These are phyloP conservation scores for Pythium scleroteichum DNA, from an alignment of 352 stramenopile genomes.

Conservation along the genomic window DNA sequence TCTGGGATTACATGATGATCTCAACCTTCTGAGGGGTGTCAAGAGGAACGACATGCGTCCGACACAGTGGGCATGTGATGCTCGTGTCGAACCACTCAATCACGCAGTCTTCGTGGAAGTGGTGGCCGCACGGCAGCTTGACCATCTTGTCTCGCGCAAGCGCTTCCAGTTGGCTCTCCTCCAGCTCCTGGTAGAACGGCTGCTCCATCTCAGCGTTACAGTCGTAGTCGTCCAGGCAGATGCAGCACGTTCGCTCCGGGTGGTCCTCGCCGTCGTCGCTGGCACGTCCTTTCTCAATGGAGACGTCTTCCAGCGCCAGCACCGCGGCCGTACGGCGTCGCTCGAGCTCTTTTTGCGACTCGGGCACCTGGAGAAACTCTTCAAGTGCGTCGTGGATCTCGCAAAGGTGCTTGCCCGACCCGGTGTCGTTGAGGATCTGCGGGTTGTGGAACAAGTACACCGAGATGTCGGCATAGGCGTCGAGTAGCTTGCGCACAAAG, in stretches of 20 bases:
- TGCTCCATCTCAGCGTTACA: conserved; percentile 33
- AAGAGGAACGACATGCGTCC: conserved; percentile 22
- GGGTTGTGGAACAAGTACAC: conserved; percentile 43
- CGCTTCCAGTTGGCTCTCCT: conserved; percentile 21
- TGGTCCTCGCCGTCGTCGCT: neutral
- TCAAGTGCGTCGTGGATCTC: conserved; percentile 34
- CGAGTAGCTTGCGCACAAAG: conserved; percentile 60
- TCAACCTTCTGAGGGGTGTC: conserved; percentile 1
- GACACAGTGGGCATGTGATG: conserved; percentile 68
- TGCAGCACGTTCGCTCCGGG: conserved; percentile 29
- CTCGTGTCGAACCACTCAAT: conserved; percentile 77
- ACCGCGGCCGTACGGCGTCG: conserved; percentile 18
- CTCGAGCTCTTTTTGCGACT: conserved; percentile 20
- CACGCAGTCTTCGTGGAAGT: conserved; percentile 81
- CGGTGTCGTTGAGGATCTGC: conserved; percentile 12
- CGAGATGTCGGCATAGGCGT: conserved; percentile 60
- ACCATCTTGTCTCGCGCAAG: conserved; percentile 47
- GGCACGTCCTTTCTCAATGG: neutral
- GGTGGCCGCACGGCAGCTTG: conserved; percentile 61
- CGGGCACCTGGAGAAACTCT: conserved; percentile 23
- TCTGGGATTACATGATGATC: conserved; percentile 1
- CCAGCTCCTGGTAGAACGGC: conserved; percentile 1
- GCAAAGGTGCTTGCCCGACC: conserved; percentile 25
- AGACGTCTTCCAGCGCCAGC: conserved; percentile 22
- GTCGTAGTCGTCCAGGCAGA: conserved; percentile 27